phyloP scores from a whole-genome alignment of 139 green algal species.

The Mychonastes homosphaera region DNA sequence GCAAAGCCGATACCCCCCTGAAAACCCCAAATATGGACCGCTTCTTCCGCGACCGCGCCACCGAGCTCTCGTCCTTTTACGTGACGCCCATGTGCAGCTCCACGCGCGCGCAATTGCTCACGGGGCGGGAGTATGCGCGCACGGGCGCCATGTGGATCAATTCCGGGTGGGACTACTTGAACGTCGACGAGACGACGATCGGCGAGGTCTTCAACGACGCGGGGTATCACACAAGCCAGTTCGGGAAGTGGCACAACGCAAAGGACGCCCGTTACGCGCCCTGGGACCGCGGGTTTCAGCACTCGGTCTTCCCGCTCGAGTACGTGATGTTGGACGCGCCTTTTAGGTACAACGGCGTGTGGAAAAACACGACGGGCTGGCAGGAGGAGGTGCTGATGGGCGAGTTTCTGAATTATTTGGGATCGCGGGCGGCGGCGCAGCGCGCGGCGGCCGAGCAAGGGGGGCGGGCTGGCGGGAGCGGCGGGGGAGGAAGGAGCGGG shows the following conservation, averaged over 20 bases:
- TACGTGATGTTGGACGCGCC: not conserved
- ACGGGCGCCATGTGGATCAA: not conserved
- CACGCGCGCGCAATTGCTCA: not conserved
- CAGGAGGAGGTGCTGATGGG: not conserved
- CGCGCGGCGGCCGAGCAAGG: no score
- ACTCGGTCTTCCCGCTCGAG: not conserved
- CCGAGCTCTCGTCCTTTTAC: not conserved
- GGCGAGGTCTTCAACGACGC: no score
- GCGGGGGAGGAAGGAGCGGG: no score
- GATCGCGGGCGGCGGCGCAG: not conserved
- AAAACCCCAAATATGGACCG: conserved; percentile 10
- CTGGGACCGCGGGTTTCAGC: no score
- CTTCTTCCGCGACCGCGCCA: not conserved
- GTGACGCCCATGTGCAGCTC: not conserved
- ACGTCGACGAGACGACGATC: no score
- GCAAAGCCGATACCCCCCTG: no score
- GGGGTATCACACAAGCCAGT: no score
- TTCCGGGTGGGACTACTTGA: no score
- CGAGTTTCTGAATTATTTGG: not conserved
- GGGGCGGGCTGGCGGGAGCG: no score
- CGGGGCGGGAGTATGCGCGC: not conserved
- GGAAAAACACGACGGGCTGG: not conserved
- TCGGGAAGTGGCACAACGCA: no score
- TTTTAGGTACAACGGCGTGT: no score
- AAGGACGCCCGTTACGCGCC: no score